phyloP scores from a whole-genome alignment of 352 stramenopile genomes.

The Globisporangium cystogenes region DNA sequence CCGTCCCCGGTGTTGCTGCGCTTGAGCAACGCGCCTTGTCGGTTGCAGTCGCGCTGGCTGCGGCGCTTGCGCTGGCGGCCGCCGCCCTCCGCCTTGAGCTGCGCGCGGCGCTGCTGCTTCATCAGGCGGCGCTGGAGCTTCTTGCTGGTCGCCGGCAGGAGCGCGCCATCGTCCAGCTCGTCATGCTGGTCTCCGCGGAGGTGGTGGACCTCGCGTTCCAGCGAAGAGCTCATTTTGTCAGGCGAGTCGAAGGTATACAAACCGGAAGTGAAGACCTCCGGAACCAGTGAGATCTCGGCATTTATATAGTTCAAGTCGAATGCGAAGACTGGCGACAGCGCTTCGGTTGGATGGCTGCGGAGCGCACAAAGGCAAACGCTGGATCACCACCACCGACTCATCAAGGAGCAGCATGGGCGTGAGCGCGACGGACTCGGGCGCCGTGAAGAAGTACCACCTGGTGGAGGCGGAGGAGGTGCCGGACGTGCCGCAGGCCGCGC shows the following conservation, averaged over 20 bases:
- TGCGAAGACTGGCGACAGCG: not conserved
- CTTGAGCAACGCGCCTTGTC: constrained; percentile 4
- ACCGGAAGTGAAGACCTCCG: not conserved
- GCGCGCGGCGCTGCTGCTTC: constrained; percentile 29
- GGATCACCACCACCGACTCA: not conserved
- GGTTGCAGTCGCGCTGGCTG: constrained; percentile 25
- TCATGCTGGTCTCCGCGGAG: no score
- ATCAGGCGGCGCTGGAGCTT: constrained; percentile 43
- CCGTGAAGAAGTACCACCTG: constrained; percentile 72
- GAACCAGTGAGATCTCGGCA: not conserved
- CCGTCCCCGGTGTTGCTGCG: not conserved
- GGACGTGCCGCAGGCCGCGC: constrained; percentile 18
- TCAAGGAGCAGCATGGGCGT: constrained; percentile 21
- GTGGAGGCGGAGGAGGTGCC: constrained; percentile 78
- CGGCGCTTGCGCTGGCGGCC: constrained; percentile 33
- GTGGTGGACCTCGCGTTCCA: no score
- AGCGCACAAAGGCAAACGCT: not conserved
- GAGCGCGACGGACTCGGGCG: constrained; percentile 22
- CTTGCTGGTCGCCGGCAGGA: constrained; percentile 18
- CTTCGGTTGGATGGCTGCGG: not conserved
- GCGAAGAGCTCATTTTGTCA: not conserved
- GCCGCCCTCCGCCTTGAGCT: constrained; percentile 26
- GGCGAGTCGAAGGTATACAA: not conserved
- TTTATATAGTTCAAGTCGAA: not conserved
- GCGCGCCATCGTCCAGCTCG: no score